A percentile compares a stretch with the other conserved stretches of the same genome.
Conservation (phyloP, 2,329 filamentous ascomycete genomes). For the Drechslera avenae region DNA sequence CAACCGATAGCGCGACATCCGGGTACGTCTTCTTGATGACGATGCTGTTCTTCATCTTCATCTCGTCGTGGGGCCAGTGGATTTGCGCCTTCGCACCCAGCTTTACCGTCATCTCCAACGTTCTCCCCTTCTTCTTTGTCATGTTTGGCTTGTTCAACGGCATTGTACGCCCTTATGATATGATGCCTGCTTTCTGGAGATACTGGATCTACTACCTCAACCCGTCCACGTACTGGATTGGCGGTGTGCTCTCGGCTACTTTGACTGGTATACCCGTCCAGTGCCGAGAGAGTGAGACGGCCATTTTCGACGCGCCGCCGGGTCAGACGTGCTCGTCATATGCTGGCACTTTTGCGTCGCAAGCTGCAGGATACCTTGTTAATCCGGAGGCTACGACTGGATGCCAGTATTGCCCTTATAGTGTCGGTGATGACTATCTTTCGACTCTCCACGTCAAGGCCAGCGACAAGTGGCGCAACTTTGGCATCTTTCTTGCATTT, state of each 20-base stretch:
- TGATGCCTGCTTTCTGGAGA: slow-evolving; percentile 71
- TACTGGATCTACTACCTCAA: slow-evolving; percentile 75
- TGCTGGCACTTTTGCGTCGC: slow-evolving; percentile 63
- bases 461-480: slow-evolving; percentile 71
- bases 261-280: slow-evolving; percentile 56
- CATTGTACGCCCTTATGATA: slow-evolving; percentile 70
- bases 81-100: slow-evolving; percentile 80
- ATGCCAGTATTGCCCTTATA: slow-evolving; percentile 75
- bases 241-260: slow-evolving; percentile 69
- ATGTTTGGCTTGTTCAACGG: slow-evolving; percentile 79
- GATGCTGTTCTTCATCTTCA: slow-evolving; percentile 77
- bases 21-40: slow-evolving; percentile 82
- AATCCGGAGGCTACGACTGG: slow-evolving; percentile 62
- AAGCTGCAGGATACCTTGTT: slow-evolving; percentile 65
- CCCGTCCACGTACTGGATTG: slow-evolving; percentile 73
- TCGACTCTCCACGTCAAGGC: slow-evolving; percentile 60
- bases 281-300: slow-evolving; percentile 61
- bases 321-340: slow-evolving; percentile 69
- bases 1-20: slow-evolving; percentile 65
- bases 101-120: slow-evolving; percentile 77
- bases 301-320: slow-evolving; percentile 68
- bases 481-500: slow-evolving; percentile 75
- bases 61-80: slow-evolving; percentile 79
- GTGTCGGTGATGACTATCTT: slow-evolving; percentile 70
- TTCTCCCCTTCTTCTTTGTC: slow-evolving; percentile 79